Percentiles rank a stretch among this genome's conserved stretches.
Evolutionary conservation across 2,329 filamentous ascomycete species (phyloP).

Genomic region (Hirsutella minnesotensis): DNA sequence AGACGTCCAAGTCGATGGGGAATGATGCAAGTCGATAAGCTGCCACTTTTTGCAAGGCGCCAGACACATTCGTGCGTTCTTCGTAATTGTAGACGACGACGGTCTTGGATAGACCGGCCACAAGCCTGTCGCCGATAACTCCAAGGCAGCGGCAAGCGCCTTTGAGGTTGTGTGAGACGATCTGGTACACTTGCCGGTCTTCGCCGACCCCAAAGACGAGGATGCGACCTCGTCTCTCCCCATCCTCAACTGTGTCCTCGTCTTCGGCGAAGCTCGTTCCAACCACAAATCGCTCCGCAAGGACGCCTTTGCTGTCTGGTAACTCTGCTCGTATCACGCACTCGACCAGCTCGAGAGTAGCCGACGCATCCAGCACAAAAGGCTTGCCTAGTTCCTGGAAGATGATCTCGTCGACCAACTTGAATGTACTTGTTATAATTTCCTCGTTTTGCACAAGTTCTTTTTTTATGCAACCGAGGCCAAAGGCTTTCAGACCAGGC

Average conservation of each 20-base stretch:
- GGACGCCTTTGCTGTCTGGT: slow-evolving; percentile 40
- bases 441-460: slow-evolving; percentile 62
- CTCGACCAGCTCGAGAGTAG: slow-evolving; percentile 63
- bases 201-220: slow-evolving; percentile 73
- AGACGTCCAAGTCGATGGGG: slow-evolving; percentile 68
- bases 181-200: slow-evolving; percentile 59
- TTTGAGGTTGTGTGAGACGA: slow-evolving; percentile 58
- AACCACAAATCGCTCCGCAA: slow-evolving; percentile 73
- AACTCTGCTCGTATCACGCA: slow-evolving; percentile 70
- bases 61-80: slow-evolving; percentile 43
- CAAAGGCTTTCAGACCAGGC: slow-evolving; percentile 66
- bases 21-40: slow-evolving; percentile 74
- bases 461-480: slow-evolving; percentile 72
- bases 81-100: slow-evolving; percentile 48
- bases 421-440: slow-evolving; percentile 66
- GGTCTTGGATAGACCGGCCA: slow-evolving; percentile 83
- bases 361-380: slow-evolving; percentile 42
- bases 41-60: slow-evolving; percentile 56
- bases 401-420: slow-evolving; percentile 79
- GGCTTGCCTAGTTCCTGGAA: slow-evolving; percentile 67
- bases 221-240: slow-evolving; percentile 56
- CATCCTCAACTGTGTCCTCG: slow-evolving; percentile 35
- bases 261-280: slow-evolving; percentile 71
- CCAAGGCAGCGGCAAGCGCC: slow-evolving; percentile 73
- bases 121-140: slow-evolving; percentile 63